Evolutionary conservation across 805 yeast genomes (phyloP), one percentile per base, ranked within the genome.

Genomic region (Pichia membranifaciens): DNA sequence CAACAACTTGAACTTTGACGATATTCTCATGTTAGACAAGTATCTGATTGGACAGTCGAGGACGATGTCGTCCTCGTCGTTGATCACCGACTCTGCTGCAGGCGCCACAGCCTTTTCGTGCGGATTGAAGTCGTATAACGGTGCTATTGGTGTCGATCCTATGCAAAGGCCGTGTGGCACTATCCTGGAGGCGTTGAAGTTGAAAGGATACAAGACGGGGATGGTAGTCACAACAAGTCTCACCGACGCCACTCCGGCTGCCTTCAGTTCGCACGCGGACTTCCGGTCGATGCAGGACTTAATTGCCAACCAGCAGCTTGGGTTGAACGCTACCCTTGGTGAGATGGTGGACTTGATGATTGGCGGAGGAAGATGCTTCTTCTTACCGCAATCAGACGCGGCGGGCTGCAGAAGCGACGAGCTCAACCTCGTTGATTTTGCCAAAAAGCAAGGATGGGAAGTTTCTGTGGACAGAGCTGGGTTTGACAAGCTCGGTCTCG

Each of bases 61-160:
- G 55, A 90, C 98, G 0, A 74, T 89, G 51, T 85, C 96, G 16
- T 78, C 79, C 22, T 71, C 74, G 53, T 84, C 95, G 1, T 70
- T 86, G 57, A 78, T 90, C 50, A 90, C 98, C 0, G 98, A 90
- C 63, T 86, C 96, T 25, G 98, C 98, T 10, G 98, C 98, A 2
- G 97, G 96, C 15, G 98, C 96, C 15, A 88, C 96, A 13, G 96
- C 96, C 1, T 90, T 89, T 59, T 74, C 95, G 0, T 87, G 96
- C 65, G 91, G 81, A 5, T 59, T 80, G 57, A 90, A 90, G 69
- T 70, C 89, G 5, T 88, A 87, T 67, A 90, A 90, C 62, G 93
- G 95, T 15, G 96, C 96, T 12, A 85, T 90, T 62, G 95, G 88
- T n/a, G 96, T 90, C 15, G 75, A 76, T 50, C 79, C 87, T 1